These are phyloP conservation scores for Echinochloa phyllopogon DNA, from an alignment of 176 grass and related monocot species.

Conservation along the genomic window DNA sequence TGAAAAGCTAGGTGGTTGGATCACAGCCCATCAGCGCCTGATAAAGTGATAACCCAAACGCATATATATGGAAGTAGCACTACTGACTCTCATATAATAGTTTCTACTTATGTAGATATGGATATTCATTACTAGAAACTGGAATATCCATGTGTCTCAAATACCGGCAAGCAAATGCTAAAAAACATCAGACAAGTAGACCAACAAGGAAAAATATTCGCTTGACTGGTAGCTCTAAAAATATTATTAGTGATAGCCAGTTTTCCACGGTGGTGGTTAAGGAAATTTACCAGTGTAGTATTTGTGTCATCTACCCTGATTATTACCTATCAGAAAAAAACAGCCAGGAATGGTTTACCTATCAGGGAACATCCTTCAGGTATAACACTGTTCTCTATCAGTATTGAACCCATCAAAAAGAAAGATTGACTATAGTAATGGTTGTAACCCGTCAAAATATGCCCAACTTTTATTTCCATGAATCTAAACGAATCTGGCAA, in stretches of 20 bases:
- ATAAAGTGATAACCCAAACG: background rate
- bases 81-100: background rate
- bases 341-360: background rate
- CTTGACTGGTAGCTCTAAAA: background rate
- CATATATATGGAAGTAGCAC: background rate
- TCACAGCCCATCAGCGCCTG: background rate
- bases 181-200: background rate
- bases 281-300: background rate
- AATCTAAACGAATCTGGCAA: background rate
- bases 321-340: background rate
- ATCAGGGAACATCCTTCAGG: background rate
- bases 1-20: background rate
- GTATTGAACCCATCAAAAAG: background rate
- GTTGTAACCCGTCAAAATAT: background rate
- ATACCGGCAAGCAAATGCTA: background rate
- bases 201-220: background rate
- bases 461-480: background rate
- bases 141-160: background rate
- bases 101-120: background rate
- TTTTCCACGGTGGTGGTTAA: background rate
- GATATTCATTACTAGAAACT: background rate
- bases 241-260: background rate
- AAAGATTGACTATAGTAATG: background rate
- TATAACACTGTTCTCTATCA: background rate
- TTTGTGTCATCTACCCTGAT: background rate